Evolutionary conservation across 768 basidiomycete genomes (phyloP).

Genomic region (Cystoderma amianthinum): DNA sequence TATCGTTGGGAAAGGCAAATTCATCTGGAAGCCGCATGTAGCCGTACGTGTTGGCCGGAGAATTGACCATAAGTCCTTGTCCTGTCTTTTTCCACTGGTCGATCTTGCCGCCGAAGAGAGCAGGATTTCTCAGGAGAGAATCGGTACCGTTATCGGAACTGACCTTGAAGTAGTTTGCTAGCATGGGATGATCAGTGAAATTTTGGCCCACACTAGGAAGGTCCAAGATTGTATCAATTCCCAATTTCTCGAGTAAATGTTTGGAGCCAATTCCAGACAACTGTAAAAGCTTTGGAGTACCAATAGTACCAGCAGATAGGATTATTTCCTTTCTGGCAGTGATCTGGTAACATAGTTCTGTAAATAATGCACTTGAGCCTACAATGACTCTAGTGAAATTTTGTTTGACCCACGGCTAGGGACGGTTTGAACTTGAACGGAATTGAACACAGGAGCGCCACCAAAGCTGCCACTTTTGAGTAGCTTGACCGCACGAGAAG

Average conservation of each 20-base stretch:
- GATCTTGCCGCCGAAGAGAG: slow-evolving; percentile 3
- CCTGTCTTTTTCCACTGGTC: slow-evolving; percentile 4
- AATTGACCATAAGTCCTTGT: slow-evolving; percentile 12
- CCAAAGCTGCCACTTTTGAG: slow-evolving; percentile 1
- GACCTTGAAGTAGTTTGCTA: slow-evolving; percentile 14
- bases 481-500: slow-evolving; percentile 11
- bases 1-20: slow-evolving; percentile 1
- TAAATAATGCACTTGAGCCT: no score
- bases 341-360: slow-evolving; percentile 4
- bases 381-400: no score
- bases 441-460: slow-evolving; percentile 2
- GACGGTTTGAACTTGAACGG: slow-evolving; percentile 7
- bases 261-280: slow-evolving; percentile 26
- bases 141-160: slow-evolving; percentile 13
- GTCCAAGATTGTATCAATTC: slow-evolving; percentile 14
- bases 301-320: slow-evolving; percentile 28
- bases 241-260: slow-evolving; percentile 10
- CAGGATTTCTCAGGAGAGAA: slow-evolving; percentile 12
- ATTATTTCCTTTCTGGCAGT: slow-evolving; percentile 47
- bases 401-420: no score
- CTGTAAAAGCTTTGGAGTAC: slow-evolving; percentile 23
- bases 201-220: slow-evolving; percentile 22
- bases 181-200: slow-evolving; percentile 18
- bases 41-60: slow-evolving; percentile 9
- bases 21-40: slow-evolving; percentile 7